Evolutionary conservation across 768 basidiomycete genomes (phyloP).

Genomic region (Neoboletus subvelutipes): DNA sequence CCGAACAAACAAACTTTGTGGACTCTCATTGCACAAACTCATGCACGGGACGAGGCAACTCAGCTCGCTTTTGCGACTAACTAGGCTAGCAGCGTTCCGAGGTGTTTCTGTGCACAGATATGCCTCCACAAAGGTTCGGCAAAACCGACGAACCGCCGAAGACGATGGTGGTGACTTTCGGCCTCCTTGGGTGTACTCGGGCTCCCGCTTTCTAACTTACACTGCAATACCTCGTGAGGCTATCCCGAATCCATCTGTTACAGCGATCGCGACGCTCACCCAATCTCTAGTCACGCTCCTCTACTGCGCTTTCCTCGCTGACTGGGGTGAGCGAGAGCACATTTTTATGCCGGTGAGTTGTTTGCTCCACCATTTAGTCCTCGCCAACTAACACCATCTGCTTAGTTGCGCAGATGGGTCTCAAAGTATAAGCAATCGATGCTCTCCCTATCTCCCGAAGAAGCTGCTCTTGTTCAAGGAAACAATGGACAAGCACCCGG

Average conservation of each 20-base stretch:
- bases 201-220: slow-evolving; percentile 50
- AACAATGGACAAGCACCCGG: background rate
- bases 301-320: slow-evolving; percentile 61
- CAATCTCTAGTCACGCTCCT: slow-evolving; percentile 44
- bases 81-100: slow-evolving; percentile 1
- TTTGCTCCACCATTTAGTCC: background rate
- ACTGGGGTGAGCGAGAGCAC: slow-evolving; percentile 71
- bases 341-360: slow-evolving; percentile 63
- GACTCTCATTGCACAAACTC: background rate
- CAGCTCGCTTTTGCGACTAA: slow-evolving; percentile 1
- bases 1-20: slow-evolving; percentile 4
- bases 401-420: slow-evolving; percentile 60
- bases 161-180: slow-evolving; percentile 45
- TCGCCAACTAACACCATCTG: background rate
- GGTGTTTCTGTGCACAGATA: slow-evolving; percentile 3
- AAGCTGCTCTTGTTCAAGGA: slow-evolving; percentile 34
- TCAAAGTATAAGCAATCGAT: slow-evolving; percentile 48
- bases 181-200: slow-evolving; percentile 60
- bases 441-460: slow-evolving; percentile 59
- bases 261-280: background rate
- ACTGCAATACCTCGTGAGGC: slow-evolving; percentile 55
- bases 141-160: slow-evolving; percentile 2
- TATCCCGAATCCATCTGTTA: background rate
- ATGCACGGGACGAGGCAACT: slow-evolving; percentile 14
- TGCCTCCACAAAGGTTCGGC: slow-evolving; percentile 17